Evolutionary conservation across 257 asterid genomes (phyloP).

Genomic region (Gentiana dahurica): DNA sequence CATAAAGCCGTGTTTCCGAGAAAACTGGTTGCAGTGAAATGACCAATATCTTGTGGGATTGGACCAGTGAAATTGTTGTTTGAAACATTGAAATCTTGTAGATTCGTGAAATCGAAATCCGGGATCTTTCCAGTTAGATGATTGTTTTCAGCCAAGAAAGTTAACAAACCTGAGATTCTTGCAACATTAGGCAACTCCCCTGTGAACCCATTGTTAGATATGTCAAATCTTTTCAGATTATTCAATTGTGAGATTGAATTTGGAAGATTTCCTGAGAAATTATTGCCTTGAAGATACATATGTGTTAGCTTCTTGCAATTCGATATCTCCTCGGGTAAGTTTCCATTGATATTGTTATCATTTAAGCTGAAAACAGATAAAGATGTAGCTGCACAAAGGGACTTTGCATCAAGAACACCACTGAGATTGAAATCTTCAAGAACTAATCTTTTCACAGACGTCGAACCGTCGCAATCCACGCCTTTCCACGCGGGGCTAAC

Average conservation of each 20-base stretch:
- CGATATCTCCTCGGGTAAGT: constrained; percentile 29
- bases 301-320: constrained; percentile 38
- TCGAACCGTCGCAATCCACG: constrained; percentile 18
- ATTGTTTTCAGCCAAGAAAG: constrained; percentile 41
- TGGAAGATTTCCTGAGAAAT: constrained; percentile 38
- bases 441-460: constrained; percentile 26
- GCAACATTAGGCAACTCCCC: constrained; percentile 44
- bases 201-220: constrained; percentile 38
- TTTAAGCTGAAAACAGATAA: constrained; percentile 42
- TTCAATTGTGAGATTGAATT: constrained; percentile 28
- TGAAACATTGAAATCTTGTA: constrained; percentile 9
- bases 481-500: constrained; percentile 33
- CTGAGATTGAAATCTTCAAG: constrained; percentile 33
- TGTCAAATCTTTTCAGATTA: constrained; percentile 33
- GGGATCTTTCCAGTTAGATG: constrained; percentile 37
- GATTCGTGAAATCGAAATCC: constrained; percentile 14
- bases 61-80: constrained; percentile 7
- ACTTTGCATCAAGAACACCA: constrained; percentile 34
- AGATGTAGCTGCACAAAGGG: constrained; percentile 28
- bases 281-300: constrained; percentile 29
- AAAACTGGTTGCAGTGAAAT: constrained; percentile 4
- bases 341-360: constrained; percentile 29
- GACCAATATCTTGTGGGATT: constrained; percentile 4
- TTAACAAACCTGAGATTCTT: constrained; percentile 41
- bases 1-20: constrained; percentile 8